Percentiles rank a stretch among this genome's conserved stretches.
Conservation (phyloP, 2,329 filamentous ascomycete species). For the Sclerotinia subarctica region DNA sequence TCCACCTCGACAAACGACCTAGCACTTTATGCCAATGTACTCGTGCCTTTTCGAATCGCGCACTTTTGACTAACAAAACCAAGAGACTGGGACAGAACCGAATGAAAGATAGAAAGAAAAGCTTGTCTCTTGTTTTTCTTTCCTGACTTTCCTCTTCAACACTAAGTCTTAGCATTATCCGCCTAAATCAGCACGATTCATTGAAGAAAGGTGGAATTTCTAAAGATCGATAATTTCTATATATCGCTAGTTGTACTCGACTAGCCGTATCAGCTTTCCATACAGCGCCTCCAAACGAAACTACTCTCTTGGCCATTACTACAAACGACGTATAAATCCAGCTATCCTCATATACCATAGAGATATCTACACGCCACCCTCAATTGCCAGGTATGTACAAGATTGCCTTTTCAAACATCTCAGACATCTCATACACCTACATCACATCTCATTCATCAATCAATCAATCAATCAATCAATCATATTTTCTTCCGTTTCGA, state of each 20-base stretch:
- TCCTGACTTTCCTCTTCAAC: too few relatives aligned
- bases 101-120: conserved; percentile 3
- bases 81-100: not conserved
- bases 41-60: not conserved
- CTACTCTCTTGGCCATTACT: not conserved
- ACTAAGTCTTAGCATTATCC: not conserved
- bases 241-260: not conserved
- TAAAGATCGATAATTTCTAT: not conserved
- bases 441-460: not conserved
- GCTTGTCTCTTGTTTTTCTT: not conserved
- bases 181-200: not conserved
- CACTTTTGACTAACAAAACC: not conserved
- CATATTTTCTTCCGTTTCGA: not conserved
- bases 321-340: too few relatives aligned
- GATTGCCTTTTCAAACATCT: not conserved
- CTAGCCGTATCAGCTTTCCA: not conserved
- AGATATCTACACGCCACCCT: not conserved
- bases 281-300: not conserved
- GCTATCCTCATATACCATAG: not conserved
- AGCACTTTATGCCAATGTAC: conserved; percentile 6
- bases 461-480: too few relatives aligned
- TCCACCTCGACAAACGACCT: conserved; percentile 17
- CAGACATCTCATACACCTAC: not conserved
- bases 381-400: not conserved
- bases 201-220: not conserved